Evolutionary conservation across 495 filamentous ascomycete species (phyloP), one percentile per base, ranked within the genome.

Genomic region (Baudoinia panamericana): DNA sequence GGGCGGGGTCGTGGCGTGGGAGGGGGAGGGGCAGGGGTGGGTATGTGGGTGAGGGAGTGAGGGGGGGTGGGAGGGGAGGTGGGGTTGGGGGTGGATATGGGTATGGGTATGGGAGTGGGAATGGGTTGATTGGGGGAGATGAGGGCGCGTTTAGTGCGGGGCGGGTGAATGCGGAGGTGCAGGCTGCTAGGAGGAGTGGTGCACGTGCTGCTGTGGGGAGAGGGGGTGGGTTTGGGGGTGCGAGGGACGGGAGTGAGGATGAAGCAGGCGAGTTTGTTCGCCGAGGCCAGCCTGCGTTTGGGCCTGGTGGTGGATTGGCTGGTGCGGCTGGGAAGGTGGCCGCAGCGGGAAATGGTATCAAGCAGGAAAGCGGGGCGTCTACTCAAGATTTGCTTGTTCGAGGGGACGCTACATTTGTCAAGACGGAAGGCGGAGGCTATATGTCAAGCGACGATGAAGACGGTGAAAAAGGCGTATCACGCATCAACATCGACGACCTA

Each of bases 361-460:
- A n/a, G n/a, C n/a, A n/a, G n/a, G n/a, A n/a, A n/a, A n/a, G n/a
- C n/a, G n/a, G n/a, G n/a, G n/a, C n/a, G n/a, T n/a, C n/a, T n/a
- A n/a, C n/a, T n/a, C n/a, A n/a, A n/a, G n/a, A n/a, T n/a, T n/a
- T n/a, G 15, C 11, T 12, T 35, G 19, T 8, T 16, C 19, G 9
- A 13, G 16, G 19, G 34, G 13, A 1, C 5, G 9, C 15, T 28
- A 30, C 24, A 5, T 15, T 22, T 13, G 12, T 55, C 16, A 46
- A 51, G 24, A 33, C 18, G 10, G 48, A 56, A 22, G 39, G 58
- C 36, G 60, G 56, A n/a, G 58, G 51, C 3, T 53, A 56, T 38
- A 50, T 60, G 18, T 62, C 60, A 13, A 60, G 57, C 20, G 59
- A 57, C 18, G 51, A 45, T 12, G 37, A 40, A 8, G 46, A 56